phyloP scores from a whole-genome alignment of 345 rosid genomes.

The Citrus reticulata region DNA sequence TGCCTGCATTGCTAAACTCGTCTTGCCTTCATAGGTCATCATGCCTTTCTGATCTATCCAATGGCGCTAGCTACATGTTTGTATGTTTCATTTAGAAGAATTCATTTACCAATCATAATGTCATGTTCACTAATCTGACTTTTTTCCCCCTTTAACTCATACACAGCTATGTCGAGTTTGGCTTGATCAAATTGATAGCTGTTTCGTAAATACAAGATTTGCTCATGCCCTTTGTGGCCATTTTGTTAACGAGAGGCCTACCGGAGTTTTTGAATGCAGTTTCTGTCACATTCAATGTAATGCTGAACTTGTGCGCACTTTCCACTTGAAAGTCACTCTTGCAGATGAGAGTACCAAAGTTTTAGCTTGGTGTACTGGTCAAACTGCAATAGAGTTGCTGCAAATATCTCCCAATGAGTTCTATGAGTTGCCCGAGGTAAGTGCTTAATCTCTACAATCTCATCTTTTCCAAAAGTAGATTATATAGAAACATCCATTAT shows the following conservation, averaged over 20 bases:
- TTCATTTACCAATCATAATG: not conserved
- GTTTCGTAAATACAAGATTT: slow-evolving; percentile 55
- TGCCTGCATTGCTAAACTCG: slow-evolving; percentile 84
- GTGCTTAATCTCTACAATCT: not conserved
- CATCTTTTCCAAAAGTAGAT: no score
- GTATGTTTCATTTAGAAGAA: slow-evolving; percentile 23
- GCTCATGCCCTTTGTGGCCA: slow-evolving; percentile 68
- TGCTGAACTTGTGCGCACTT: slow-evolving; percentile 52
- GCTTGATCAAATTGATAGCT: slow-evolving; percentile 66
- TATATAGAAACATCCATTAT: no score
- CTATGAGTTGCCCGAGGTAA: slow-evolving; percentile 82
- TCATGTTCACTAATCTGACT: not conserved
- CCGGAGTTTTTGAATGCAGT: slow-evolving; percentile 47
- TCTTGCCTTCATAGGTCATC: slow-evolving; percentile 69
- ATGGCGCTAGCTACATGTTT: slow-evolving; percentile 34
- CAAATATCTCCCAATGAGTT: slow-evolving; percentile 88
- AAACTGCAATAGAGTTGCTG: slow-evolving; percentile 82
- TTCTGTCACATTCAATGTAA: slow-evolving; percentile 52
- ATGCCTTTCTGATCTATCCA: slow-evolving; percentile 50
- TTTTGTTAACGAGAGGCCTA: slow-evolving; percentile 40
- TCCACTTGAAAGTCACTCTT: slow-evolving; percentile 65
- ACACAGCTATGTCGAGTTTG: slow-evolving; percentile 67
- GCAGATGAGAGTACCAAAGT: slow-evolving; percentile 59
- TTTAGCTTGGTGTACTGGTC: slow-evolving; percentile 75
- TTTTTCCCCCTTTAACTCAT: not conserved